Conservation (phyloP, 495 filamentous ascomycete genomes). For the Neurospora sp. region DNA sequence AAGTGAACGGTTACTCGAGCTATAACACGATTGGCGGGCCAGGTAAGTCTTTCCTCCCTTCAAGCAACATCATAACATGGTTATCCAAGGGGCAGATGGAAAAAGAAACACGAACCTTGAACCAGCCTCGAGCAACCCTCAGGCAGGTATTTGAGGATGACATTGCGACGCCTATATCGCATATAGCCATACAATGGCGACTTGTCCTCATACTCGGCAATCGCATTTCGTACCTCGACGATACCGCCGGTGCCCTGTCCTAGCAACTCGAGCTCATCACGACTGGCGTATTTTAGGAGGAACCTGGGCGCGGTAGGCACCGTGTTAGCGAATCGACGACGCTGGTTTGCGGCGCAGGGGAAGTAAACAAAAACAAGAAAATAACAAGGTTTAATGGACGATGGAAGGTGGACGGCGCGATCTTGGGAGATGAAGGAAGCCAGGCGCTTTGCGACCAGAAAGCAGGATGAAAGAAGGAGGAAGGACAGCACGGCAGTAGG, state of each 20-base stretch:
- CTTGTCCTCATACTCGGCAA: constrained; percentile 67
- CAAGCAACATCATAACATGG: not conserved
- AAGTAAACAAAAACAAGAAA: not conserved
- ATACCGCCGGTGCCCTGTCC: constrained; percentile 74
- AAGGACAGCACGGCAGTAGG: not conserved
- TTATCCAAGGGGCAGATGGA: constrained; percentile 1
- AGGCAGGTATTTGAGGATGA: constrained; percentile 85
- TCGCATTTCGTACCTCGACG: constrained; percentile 66
- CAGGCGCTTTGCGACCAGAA: not conserved
- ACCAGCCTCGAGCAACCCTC: constrained; percentile 82
- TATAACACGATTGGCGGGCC: constrained; percentile 23
- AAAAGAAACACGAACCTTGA: constrained; percentile 54
- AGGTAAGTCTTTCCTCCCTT: constrained; percentile 7
- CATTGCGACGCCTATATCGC: constrained; percentile 79
- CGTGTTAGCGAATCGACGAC: constrained; percentile 10
- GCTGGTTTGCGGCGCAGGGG: not conserved
- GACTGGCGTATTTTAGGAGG: constrained; percentile 79
- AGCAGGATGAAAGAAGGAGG: not conserved
- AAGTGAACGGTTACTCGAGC: constrained; percentile 94
- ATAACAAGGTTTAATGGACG: not conserved
- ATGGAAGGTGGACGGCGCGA: not conserved
- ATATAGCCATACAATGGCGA: constrained; percentile 90
- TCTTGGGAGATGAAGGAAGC: not conserved
- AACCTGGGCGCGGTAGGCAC: constrained; percentile 51
- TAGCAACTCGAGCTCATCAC: constrained; percentile 79